Conservation (phyloP, 805 yeast genomes). For the Saccharomycopsis sp. region DNA sequence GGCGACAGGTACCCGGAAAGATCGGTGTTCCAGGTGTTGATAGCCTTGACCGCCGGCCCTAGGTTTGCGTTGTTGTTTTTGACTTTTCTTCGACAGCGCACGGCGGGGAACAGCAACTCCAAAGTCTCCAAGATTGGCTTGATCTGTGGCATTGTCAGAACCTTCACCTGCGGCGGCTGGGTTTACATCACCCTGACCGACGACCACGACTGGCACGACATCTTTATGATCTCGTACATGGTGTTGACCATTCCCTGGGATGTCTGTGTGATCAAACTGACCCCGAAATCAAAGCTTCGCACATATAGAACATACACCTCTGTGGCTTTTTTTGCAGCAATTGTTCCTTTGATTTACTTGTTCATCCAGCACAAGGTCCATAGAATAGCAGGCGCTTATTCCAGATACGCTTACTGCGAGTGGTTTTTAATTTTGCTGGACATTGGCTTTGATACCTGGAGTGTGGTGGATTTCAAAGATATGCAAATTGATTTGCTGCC, state of each 20-base stretch:
- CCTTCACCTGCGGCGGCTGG: conserved; percentile 98
- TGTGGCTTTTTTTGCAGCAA: conserved; percentile 53
- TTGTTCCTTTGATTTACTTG: conserved; percentile 78
- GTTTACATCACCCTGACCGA: conserved; percentile 95
- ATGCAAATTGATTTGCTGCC: conserved; percentile 38
- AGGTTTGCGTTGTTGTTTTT: conserved; percentile 59
- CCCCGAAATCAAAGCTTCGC: conserved; percentile 38
- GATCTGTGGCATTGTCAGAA: conserved; percentile 72
- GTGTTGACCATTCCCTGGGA: conserved; percentile 91
- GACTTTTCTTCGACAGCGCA: conserved; percentile 36
- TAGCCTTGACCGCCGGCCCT: conserved; percentile 91
- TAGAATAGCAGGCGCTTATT: conserved; percentile 85
- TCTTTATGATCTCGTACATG: conserved; percentile 88
- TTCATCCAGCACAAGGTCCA: conserved; percentile 91
- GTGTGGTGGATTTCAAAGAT: conserved; percentile 58
- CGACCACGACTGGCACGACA: conserved; percentile 93
- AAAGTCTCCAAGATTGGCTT: conserved; percentile 33
- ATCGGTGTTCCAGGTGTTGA: conserved; percentile 80
- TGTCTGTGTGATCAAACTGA: conserved; percentile 42
- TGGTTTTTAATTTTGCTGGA: conserved; percentile 85
- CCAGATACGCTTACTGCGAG: conserved; percentile 88
- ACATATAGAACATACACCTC: conserved; percentile 47
- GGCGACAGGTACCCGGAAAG: conserved; percentile 97
- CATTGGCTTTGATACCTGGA: conserved; percentile 74
- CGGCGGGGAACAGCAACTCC: conserved; percentile 30